Conservation (phyloP, 148 eudicot genomes). For the Tetragonia tetragonoides region DNA sequence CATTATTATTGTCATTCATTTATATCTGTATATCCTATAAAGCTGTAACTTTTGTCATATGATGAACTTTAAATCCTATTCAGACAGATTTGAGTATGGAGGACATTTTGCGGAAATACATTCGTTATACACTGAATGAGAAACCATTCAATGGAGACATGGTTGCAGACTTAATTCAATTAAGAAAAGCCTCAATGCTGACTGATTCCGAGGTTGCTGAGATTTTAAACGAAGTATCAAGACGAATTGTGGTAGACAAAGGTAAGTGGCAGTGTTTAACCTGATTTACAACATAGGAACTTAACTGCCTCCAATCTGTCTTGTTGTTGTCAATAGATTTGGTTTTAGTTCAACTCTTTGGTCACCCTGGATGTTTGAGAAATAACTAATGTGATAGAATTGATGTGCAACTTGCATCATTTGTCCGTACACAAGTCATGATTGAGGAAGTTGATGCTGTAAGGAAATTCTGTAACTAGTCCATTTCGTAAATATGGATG, state of each 20-base stretch:
- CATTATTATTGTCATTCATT: neutral
- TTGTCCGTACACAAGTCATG: neutral
- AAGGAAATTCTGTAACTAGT: neutral
- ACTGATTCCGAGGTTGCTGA: conserved; percentile 68
- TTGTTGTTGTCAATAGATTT: neutral
- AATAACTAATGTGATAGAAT: neutral
- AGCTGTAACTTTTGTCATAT: neutral
- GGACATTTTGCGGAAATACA: conserved; percentile 82
- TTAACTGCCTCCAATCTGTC: neutral
- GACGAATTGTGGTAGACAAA: conserved; percentile 80
- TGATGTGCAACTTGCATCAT: neutral
- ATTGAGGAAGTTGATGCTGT: neutral
- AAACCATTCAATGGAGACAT: conserved; percentile 75
- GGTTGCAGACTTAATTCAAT: conserved; percentile 69
- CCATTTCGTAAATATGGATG: too few species aligned
- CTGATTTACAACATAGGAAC: neutral
- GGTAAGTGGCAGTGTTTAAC: conserved; percentile 32
- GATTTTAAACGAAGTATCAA: conserved; percentile 76
- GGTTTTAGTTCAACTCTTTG: neutral
- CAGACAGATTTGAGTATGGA: conserved; percentile 84
- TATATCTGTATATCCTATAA: neutral
- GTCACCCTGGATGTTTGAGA: neutral
- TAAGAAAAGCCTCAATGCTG: conserved; percentile 65
- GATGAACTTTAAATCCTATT: conserved; percentile 18
- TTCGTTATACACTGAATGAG: conserved; percentile 85